phyloP scores from a whole-genome alignment of 805 yeast genomes.

The Nakazawaea holstii region DNA sequence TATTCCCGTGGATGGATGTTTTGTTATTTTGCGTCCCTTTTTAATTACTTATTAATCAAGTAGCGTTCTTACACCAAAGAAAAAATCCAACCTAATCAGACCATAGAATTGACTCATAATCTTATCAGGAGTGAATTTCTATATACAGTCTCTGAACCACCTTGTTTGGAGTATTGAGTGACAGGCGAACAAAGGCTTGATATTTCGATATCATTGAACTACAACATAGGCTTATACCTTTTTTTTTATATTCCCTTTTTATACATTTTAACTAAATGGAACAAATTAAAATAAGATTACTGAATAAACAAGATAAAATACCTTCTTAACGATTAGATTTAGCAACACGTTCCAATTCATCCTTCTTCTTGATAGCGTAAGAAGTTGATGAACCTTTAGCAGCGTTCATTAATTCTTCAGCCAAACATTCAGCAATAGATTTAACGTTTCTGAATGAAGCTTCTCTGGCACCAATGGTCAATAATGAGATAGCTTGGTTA shows the following conservation, averaged over 20 bases:
- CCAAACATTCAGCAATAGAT: constrained; percentile 99
- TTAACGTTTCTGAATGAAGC: constrained; percentile 99
- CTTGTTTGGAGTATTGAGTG: too few relatives aligned
- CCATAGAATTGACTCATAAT: too few relatives aligned
- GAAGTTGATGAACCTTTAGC: constrained; percentile 99
- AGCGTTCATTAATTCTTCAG: constrained; percentile 99
- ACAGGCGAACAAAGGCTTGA: not conserved
- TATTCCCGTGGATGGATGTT: too few relatives aligned
- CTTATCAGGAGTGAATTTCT: too few relatives aligned
- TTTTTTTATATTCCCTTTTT: not conserved
- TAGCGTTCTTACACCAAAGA: too few relatives aligned
- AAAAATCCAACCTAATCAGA: too few relatives aligned
- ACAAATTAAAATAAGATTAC: not conserved
- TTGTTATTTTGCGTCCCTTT: too few relatives aligned
- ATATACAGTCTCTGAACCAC: too few relatives aligned
- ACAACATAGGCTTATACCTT: not conserved
- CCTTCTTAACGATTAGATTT: constrained; percentile 97
- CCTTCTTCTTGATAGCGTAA: constrained; percentile 99
- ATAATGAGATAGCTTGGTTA: constrained; percentile 96
- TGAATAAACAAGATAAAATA: not conserved
- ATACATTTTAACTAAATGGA: not conserved
- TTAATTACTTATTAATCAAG: too few relatives aligned
- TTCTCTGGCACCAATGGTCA: constrained; percentile 99
- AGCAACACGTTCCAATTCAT: constrained; percentile 99
- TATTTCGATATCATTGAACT: not conserved